Base-by-base conservation (phyloP, 2,329 filamentous ascomycete species). In the Fusarium sp. region DNA sequence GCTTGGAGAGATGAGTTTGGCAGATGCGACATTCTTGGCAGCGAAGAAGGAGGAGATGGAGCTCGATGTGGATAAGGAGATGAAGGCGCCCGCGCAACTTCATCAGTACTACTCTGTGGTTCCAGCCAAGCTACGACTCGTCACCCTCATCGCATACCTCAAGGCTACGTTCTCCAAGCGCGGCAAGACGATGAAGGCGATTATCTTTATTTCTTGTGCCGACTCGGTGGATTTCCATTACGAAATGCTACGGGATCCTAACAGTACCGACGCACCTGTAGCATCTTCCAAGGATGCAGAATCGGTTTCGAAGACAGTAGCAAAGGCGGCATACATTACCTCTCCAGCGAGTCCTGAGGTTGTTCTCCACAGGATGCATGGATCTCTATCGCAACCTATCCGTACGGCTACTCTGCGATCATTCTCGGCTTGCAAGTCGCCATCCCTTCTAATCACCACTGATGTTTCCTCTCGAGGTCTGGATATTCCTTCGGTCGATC, bases 151-250 rank as follows among this genome's bases (percentile, higher is more conserved):
- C 27, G 91, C 93, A 1, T 88, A 94, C 32, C 84, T 99, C 60
- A 97, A 95, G 78, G 90, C 93, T 20, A 90, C 94, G 0, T 98
- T 99, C 79, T 90, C 93, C 60, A 88, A 94, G 20, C 93, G 92
- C 79, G 95, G 94, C 1, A 93, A 93, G 2, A 92, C 97, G 20
- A 98, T 97, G 93, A 98, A 99, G 80, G 93, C 92, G 23, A 98
- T 99, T 65, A 86, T 99, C 37, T 99, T 99, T 82, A 92, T 99
- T 50, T 97, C 95, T 13, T 99, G 96, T 76, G 94, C 96, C 21
- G 96, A 99, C 78, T 96, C 93, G 2, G 96, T 98, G 63, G 94
- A 99, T 78, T 99, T 98, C 75, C 95, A 98, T 79, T 98, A 94
- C 78, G 92, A 97, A 65, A 83, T 97, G 5, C 88, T 99, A 60